A percentile compares a stretch with the other conserved stretches of the same genome.
These are phyloP conservation scores for Pulveroboletus sp. DNA, from an alignment of 768 basidiomycete genomes.

Conservation along the genomic window DNA sequence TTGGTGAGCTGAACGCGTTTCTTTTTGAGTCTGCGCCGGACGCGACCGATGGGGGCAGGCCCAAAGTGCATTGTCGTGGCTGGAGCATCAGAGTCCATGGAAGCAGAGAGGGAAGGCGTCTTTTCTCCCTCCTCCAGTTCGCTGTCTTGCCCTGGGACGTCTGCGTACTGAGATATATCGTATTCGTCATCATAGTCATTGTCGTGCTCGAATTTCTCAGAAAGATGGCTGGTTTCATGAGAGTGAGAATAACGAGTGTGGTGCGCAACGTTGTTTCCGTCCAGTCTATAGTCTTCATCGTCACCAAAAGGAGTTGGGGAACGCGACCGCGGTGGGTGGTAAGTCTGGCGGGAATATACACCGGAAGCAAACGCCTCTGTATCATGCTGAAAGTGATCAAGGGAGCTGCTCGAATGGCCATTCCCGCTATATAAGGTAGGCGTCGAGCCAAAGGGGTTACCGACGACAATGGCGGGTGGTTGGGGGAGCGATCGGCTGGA, in stretches of 20 bases:
- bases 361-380: constrained; percentile 69
- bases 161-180: constrained; percentile 32
- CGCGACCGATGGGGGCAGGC: constrained; percentile 78
- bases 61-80: constrained; percentile 80
- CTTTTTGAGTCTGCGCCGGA: constrained; percentile 70
- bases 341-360: constrained; percentile 45
- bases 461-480: constrained; percentile 20
- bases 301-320: constrained; percentile 74
- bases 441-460: constrained; percentile 23
- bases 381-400: constrained; percentile 63
- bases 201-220: constrained; percentile 23
- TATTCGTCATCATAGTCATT: constrained; percentile 20
- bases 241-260: constrained; percentile 42
- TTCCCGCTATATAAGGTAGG: constrained; percentile 9
- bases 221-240: constrained; percentile 7
- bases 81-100: constrained; percentile 48
- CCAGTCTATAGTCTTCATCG: constrained; percentile 65
- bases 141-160: constrained; percentile 18
- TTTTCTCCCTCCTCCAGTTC: constrained; percentile 22
- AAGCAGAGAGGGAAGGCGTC: constrained; percentile 23
- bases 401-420: constrained; percentile 29
- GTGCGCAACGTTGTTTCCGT: constrained; percentile 53
- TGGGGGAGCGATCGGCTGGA: constrained; percentile 30
- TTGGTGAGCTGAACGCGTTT: constrained; percentile 81
- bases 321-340: constrained; percentile 57